Evolutionary conservation across 768 basidiomycete species (phyloP).

Genomic region (Lactifluus rugatus): DNA sequence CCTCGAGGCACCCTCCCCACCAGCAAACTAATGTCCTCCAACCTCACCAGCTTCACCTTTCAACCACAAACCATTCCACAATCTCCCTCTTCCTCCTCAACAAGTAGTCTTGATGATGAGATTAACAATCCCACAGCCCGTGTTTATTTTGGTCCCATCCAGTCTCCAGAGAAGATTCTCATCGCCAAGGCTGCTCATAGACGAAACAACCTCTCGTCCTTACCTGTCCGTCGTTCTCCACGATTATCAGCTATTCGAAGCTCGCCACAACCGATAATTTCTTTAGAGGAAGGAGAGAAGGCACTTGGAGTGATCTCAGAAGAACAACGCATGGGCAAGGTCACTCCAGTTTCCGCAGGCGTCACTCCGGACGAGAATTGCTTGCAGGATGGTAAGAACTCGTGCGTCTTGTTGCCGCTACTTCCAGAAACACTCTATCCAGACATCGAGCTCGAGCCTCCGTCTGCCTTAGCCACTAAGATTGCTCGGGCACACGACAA

Average conservation of each 20-base stretch:
- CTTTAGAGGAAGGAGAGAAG: not conserved
- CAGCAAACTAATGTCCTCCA: conserved; percentile 7
- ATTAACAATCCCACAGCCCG: conserved; percentile 12
- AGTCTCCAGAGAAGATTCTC: conserved; percentile 21
- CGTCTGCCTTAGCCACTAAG: conserved; percentile 54
- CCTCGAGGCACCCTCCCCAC: conserved; percentile 3
- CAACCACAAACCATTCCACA: conserved; percentile 1
- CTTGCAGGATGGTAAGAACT: conserved; percentile 15
- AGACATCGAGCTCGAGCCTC: conserved; percentile 40
- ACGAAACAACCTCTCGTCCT: conserved; percentile 1
- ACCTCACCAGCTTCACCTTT: conserved; percentile 12
- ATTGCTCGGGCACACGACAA: conserved; percentile 65
- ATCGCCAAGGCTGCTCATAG: conserved; percentile 15
- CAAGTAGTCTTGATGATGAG: conserved; percentile 8
- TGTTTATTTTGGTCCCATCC: conserved; percentile 23
- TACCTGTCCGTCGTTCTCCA: conserved; percentile 11
- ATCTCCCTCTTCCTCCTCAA: conserved; percentile 11
- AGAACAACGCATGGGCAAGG: not conserved
- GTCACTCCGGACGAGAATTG: not conserved
- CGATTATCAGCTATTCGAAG: not conserved
- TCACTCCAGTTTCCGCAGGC: not conserved
- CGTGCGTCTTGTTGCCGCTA: not conserved
- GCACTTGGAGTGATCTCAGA: not conserved
- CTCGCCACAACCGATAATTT: not conserved
- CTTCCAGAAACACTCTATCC: not conserved